Percentiles rank a stretch among this genome's conserved stretches.
phyloP scores from a whole-genome alignment of 2,329 filamentous ascomycete species.

The Fusarium sp. region DNA sequence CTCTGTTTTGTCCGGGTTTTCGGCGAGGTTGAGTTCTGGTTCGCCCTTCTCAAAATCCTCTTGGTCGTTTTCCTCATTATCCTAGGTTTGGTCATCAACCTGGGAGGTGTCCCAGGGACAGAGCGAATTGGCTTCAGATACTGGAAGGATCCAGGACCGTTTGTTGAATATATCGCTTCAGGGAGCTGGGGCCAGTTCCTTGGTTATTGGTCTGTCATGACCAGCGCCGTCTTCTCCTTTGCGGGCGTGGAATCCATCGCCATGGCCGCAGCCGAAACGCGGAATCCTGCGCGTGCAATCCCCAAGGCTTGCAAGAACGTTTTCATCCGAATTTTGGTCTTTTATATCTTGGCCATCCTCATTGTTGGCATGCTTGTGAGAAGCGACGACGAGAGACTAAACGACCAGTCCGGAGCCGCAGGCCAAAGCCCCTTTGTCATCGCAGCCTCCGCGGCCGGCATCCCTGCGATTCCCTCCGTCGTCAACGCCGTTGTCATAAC shows the following conservation, averaged over 20 bases:
- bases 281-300: slow-evolving; percentile 64
- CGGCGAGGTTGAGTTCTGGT: slow-evolving; percentile 64
- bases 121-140: slow-evolving; percentile 40
- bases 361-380: slow-evolving; percentile 76
- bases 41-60: slow-evolving; percentile 61
- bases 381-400: slow-evolving; percentile 65
- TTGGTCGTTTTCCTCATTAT: slow-evolving; percentile 63
- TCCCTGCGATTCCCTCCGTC: slow-evolving; percentile 74
- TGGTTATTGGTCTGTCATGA: slow-evolving; percentile 71
- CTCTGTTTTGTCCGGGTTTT: slow-evolving; percentile 61
- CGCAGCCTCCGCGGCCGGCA: slow-evolving; percentile 73
- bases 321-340: slow-evolving; percentile 66
- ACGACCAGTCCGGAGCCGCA: slow-evolving; percentile 58
- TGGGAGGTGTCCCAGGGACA: slow-evolving; percentile 38
- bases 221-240: slow-evolving; percentile 74
- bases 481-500: slow-evolving; percentile 83
- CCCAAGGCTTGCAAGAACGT: slow-evolving; percentile 66
- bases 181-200: slow-evolving; percentile 72
- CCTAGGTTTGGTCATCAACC: slow-evolving; percentile 54
- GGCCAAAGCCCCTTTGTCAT: slow-evolving; percentile 72
- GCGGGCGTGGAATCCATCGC: slow-evolving; percentile 72
- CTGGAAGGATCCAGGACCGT: slow-evolving; percentile 69
- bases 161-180: slow-evolving; percentile 71
- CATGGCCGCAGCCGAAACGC: slow-evolving; percentile 70
- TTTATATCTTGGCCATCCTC: slow-evolving; percentile 74